Percentiles rank a stretch among this genome's conserved stretches.
These are phyloP conservation scores for Talaromyces ruber DNA, from an alignment of 495 filamentous ascomycete genomes.

Conservation along the genomic window DNA sequence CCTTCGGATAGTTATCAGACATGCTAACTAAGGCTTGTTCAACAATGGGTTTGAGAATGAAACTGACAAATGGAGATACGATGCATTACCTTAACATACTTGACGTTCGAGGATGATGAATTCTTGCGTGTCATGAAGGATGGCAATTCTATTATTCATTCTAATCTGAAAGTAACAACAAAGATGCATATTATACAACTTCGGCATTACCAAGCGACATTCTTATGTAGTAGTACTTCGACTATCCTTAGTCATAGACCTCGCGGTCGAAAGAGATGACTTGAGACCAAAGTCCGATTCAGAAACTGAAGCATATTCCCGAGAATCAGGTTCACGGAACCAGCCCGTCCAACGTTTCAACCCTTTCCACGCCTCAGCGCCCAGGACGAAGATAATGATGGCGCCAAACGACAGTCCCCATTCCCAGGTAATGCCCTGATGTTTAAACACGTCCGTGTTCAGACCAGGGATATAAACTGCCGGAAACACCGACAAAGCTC, in stretches of 20 bases:
- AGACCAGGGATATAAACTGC: constrained; percentile 65
- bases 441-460: constrained; percentile 66
- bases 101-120: neutral
- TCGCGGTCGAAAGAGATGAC: neutral
- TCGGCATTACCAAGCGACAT: neutral
- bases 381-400: constrained; percentile 48
- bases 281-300: constrained; percentile 1
- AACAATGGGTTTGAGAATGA: neutral
- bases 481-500: constrained; percentile 60
- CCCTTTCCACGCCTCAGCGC: constrained; percentile 62
- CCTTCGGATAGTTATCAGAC: neutral
- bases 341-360: constrained; percentile 38
- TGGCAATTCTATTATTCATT: neutral
- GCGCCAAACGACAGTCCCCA: constrained; percentile 57
- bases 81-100: neutral
- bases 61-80: neutral
- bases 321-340: neutral
- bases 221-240: neutral
- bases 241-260: constrained; percentile 2
- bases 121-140: neutral
- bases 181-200: neutral
- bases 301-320: neutral
- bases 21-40: neutral
- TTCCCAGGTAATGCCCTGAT: constrained; percentile 65
- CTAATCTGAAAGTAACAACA: neutral